Evolutionary conservation across 1,284 basidiomycete genomes (phyloP).

Genomic region (Tremellales sp.): DNA sequence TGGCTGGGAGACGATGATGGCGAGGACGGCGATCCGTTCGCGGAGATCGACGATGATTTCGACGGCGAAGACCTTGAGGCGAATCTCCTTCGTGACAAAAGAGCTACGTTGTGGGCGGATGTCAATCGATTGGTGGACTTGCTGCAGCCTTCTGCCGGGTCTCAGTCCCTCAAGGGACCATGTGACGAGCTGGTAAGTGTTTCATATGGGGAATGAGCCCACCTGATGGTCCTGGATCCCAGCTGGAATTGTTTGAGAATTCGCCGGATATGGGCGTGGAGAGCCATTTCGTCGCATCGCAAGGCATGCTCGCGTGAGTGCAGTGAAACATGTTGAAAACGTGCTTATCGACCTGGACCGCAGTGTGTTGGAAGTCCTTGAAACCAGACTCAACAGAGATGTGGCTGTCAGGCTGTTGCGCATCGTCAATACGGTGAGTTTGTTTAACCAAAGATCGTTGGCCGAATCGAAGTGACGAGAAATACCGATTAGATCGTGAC

Average conservation of each 20-base stretch:
- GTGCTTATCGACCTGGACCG: not conserved
- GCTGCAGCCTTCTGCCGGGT: constrained; percentile 71
- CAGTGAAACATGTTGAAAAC: not conserved
- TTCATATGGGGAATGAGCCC: not conserved
- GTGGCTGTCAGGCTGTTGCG: constrained; percentile 78
- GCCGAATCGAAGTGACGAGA: not conserved
- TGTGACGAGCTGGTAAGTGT: constrained; percentile 77
- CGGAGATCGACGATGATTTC: constrained; percentile 84
- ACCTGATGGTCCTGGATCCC: constrained; percentile 6
- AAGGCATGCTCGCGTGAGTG: constrained; percentile 77
- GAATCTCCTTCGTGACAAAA: constrained; percentile 83
- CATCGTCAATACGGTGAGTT: constrained; percentile 78
- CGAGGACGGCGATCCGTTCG: constrained; percentile 90
- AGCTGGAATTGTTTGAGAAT: constrained; percentile 75
- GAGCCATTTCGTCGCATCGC: constrained; percentile 78
- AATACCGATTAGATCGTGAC: constrained; percentile 67
- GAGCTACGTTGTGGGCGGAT: constrained; percentile 73
- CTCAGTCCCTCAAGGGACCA: constrained; percentile 72
- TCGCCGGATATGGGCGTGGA: constrained; percentile 75
- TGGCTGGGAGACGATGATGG: constrained; percentile 81
- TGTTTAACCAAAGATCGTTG: not conserved
- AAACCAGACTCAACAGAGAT: constrained; percentile 72
- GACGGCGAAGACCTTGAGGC: constrained; percentile 82
- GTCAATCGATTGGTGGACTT: constrained; percentile 83
- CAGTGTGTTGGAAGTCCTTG: constrained; percentile 79